Evolutionary conservation across 306 rosid species (phyloP).

Genomic region (Casuarina cunninghamiana): DNA sequence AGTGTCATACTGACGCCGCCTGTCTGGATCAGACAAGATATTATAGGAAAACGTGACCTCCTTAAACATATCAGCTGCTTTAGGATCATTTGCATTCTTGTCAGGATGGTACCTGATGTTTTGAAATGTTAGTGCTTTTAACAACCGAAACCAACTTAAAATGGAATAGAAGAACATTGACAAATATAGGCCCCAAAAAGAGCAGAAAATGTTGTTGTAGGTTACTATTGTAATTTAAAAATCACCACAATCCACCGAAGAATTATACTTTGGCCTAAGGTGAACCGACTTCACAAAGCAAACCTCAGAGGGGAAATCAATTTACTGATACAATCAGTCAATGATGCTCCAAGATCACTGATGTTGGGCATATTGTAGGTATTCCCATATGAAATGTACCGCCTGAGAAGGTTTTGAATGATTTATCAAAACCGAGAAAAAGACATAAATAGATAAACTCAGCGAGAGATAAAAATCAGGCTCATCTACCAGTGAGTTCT

Average conservation of each 20-base stretch:
- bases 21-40: slow-evolving; percentile 86
- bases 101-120: slow-evolving; percentile 93
- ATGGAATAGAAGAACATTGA: slow-evolving; percentile 19
- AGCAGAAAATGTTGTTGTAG: background rate
- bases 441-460: background rate
- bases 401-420: background rate
- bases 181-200: slow-evolving; percentile 26
- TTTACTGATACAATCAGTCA: background rate
- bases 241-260: background rate
- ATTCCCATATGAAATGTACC: background rate
- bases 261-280: background rate
- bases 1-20: slow-evolving; percentile 83
- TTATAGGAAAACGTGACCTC: slow-evolving; percentile 93
- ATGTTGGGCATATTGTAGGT: background rate
- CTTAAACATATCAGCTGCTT: slow-evolving; percentile 94
- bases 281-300: background rate
- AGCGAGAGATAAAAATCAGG: background rate
- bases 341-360: background rate
- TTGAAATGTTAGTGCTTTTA: slow-evolving; percentile 18
- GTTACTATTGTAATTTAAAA: background rate
- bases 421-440: background rate
- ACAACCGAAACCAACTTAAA: slow-evolving; percentile 18
- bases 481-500: background rate
- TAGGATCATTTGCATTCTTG: slow-evolving; percentile 96
- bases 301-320: background rate